A percentile compares a stretch with the other conserved stretches of the same genome.
phyloP scores from a whole-genome alignment of 257 asterid species.

The Mentha longifolia region DNA sequence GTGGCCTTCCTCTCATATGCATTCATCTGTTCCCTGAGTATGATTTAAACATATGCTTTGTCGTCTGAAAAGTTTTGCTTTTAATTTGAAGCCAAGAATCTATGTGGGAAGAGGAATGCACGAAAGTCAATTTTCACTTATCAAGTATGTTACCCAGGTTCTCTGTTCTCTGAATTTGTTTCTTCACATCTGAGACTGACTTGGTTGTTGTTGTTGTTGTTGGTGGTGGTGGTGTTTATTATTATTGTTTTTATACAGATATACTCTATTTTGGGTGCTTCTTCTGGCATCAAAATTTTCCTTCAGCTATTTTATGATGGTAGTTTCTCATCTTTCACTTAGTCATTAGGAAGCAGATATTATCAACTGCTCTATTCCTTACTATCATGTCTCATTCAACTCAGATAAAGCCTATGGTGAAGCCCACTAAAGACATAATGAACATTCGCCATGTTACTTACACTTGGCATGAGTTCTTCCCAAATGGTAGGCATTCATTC shows the following conservation, averaged over 20 bases:
- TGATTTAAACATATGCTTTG: constrained; percentile 21
- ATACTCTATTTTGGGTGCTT: constrained; percentile 88
- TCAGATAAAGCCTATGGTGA: constrained; percentile 90
- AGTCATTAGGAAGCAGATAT: constrained; percentile 17
- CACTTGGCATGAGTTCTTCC: constrained; percentile 97
- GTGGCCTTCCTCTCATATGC: neutral
- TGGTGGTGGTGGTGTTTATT: no score
- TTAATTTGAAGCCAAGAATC: constrained; percentile 77
- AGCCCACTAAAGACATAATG: constrained; percentile 85
- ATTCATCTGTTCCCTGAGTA: constrained; percentile 34
- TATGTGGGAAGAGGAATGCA: constrained; percentile 99
- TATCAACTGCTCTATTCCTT: constrained; percentile 24
- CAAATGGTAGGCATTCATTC: constrained; percentile 57
- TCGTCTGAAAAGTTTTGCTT: constrained; percentile 27
- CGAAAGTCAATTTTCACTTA: constrained; percentile 87
- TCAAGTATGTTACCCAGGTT: constrained; percentile 62
- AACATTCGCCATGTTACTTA: constrained; percentile 65
- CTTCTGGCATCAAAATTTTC: constrained; percentile 79
- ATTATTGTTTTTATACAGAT: constrained; percentile 51
- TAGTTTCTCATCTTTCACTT: constrained; percentile 44
- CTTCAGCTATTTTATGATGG: constrained; percentile 84
- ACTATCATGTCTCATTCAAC: constrained; percentile 34
- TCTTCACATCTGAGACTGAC: constrained; percentile 32
- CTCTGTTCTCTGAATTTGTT: constrained; percentile 21
- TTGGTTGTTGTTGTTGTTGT: constrained; percentile 3